A percentile compares a stretch with the other conserved stretches of the same genome.
Conservation (phyloP, 495 filamentous ascomycete species). For the Lophium mytilinum region DNA sequence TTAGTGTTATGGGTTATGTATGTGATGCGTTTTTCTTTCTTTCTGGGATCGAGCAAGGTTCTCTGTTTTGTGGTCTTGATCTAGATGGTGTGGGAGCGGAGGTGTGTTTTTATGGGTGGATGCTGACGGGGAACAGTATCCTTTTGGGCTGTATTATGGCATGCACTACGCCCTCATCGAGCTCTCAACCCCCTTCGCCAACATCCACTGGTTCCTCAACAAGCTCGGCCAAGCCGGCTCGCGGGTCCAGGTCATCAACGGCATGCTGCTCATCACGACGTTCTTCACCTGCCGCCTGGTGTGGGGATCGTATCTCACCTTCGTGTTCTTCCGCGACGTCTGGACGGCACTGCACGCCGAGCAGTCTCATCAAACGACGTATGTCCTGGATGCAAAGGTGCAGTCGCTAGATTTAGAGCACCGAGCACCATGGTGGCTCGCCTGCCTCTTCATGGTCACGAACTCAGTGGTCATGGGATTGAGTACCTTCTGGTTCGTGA, state of each 20-base stretch:
- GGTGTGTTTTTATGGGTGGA: not conserved
- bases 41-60: no score
- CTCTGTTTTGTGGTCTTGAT: no score
- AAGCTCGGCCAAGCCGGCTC: slow-evolving; percentile 90
- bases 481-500: no score
- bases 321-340: slow-evolving; percentile 17
- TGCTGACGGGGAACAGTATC: slow-evolving; percentile 48
- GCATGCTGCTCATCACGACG: slow-evolving; percentile 55
- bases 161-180: slow-evolving; percentile 92
- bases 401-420: no score
- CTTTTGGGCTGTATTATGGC: slow-evolving; percentile 89
- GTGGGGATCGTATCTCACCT: slow-evolving; percentile 51
- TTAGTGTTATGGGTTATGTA: slow-evolving; percentile 1
- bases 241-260: slow-evolving; percentile 75
- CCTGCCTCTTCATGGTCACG: no score
- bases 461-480: no score
- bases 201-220: slow-evolving; percentile 97
- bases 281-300: slow-evolving; percentile 87
- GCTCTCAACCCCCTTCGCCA: slow-evolving; percentile 46
- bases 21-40: slow-evolving; percentile 15
- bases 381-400: no score
- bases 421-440: no score
- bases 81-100: not conserved
- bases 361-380: no score
- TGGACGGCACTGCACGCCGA: slow-evolving; percentile 4